Percentiles rank a stretch among this genome's conserved stretches.
Conservation (phyloP, 106 monocot genomes). For the Hemerocallis citrina region DNA sequence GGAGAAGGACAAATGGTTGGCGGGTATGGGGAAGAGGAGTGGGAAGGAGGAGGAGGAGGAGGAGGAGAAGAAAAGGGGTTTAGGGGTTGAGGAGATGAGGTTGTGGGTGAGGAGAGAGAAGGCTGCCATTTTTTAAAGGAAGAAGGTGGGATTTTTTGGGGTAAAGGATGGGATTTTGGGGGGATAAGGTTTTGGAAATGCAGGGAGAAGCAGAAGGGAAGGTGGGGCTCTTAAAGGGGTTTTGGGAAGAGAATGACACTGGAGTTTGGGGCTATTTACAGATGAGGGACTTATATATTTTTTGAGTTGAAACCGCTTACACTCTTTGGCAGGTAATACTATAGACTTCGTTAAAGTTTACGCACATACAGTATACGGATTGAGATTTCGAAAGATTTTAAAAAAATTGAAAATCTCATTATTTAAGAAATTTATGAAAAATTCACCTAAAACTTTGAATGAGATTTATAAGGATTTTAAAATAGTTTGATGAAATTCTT, state of each 20-base stretch:
- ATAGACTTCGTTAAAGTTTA: too few relatives aligned
- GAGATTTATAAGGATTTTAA: too few relatives aligned
- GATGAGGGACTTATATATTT: too few relatives aligned
- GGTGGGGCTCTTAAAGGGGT: neutral
- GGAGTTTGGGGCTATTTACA: neutral
- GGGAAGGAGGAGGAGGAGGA: neutral
- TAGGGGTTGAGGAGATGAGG: constrained; percentile 4
- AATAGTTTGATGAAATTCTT: too few relatives aligned
- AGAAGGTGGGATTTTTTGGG: neutral
- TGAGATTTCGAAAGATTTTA: too few relatives aligned
- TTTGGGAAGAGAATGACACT: neutral
- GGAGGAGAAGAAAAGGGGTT: neutral
- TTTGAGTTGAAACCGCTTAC: too few relatives aligned
- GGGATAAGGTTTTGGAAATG: neutral
- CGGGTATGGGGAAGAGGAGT: neutral
- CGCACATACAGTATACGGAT: too few relatives aligned
- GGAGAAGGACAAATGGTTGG: neutral
- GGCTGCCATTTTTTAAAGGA: constrained; percentile 6
- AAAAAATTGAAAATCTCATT: too few relatives aligned
- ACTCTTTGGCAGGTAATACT: too few relatives aligned
- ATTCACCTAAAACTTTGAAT: too few relatives aligned
- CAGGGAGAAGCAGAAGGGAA: neutral
- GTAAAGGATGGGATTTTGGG: neutral
- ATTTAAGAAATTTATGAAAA: too few relatives aligned
- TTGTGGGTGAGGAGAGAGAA: neutral